A percentile compares a stretch with the other conserved stretches of the same genome.
Conservation (phyloP, 331 rosid genomes). For the Quercus lobata region DNA sequence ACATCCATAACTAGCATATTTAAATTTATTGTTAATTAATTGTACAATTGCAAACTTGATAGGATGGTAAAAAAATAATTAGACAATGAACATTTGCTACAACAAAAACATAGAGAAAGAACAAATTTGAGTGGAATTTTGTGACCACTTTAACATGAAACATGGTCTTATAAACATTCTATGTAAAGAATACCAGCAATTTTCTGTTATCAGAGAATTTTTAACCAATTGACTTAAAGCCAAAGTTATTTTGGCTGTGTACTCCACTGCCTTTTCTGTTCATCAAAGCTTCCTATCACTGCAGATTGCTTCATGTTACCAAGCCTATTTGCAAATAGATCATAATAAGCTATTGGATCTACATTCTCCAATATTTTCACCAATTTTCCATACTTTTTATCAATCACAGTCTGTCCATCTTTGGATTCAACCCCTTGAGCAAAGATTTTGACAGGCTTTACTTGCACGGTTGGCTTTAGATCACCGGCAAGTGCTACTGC, state of each 20-base stretch:
- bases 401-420: constrained; percentile 54
- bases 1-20: not conserved
- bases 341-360: constrained; percentile 33
- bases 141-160: not conserved
- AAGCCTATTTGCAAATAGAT: constrained; percentile 45
- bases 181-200: not conserved
- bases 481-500: constrained; percentile 40
- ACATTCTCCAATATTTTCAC: constrained; percentile 54
- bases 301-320: constrained; percentile 59
- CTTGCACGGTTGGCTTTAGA: constrained; percentile 34
- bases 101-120: not conserved
- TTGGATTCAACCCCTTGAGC: constrained; percentile 54
- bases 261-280: constrained; percentile 56
- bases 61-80: not conserved
- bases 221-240: not conserved
- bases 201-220: constrained; percentile 15
- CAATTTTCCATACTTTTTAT: constrained; percentile 41
- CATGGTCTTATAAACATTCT: not conserved
- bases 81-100: not conserved
- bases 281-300: constrained; percentile 62
- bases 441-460: constrained; percentile 41
- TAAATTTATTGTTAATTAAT: not conserved
- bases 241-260: constrained; percentile 20
- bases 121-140: not conserved
- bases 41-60: not conserved